Evolutionary conservation across 2,329 filamentous ascomycete genomes (phyloP), one percentile per base, ranked within the genome.

Genomic region (Talaromyces sp.): DNA sequence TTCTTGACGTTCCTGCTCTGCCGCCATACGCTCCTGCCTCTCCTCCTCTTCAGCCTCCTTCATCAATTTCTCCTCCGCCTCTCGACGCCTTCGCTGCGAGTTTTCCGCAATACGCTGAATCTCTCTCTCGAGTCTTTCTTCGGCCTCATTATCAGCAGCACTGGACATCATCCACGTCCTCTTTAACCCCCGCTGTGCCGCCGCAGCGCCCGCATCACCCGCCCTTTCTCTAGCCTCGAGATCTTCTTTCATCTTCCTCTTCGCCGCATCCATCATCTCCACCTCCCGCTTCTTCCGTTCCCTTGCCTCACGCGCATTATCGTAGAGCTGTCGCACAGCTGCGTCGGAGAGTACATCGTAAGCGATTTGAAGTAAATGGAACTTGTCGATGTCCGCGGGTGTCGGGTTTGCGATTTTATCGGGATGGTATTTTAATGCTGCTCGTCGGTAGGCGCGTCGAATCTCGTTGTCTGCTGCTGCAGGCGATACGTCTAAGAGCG

Each of bases 381-480:
- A 98, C 73, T 91, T 91, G 64, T 89, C 88, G 54, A 91, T 84
- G 70, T 95, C 92, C 71, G 80, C 80, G 5, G 80, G 78, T 3
- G 90, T 92, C 43, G 84, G 81, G 61, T 86, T 87, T 68, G 89
- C 86, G 64, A 93, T 89, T 80, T 97, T 97, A 84, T 98, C 94
- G 0, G 94, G 94, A 77, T 98, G 94, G 81, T 93, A 92, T 73
- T 92, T 92, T n/a, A 97, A 83, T 3, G 92, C 92, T 34, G 89
- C 89, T 72, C 91, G 91, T 66, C 92, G 88, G 83, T 94, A 97
- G 53, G 92, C 92, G 70, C 90, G 88, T 69, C 91, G 89, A 72
- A 96, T 89, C 68, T 93, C 90, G n/a, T 87, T 80, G 64, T 90
- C 89, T 22, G 84, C 80, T 0, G 89, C 86, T 19, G 88, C 84